Evolutionary conservation across 179 eudicot genomes (phyloP).

Genomic region (Corrigiola litoralis): DNA sequence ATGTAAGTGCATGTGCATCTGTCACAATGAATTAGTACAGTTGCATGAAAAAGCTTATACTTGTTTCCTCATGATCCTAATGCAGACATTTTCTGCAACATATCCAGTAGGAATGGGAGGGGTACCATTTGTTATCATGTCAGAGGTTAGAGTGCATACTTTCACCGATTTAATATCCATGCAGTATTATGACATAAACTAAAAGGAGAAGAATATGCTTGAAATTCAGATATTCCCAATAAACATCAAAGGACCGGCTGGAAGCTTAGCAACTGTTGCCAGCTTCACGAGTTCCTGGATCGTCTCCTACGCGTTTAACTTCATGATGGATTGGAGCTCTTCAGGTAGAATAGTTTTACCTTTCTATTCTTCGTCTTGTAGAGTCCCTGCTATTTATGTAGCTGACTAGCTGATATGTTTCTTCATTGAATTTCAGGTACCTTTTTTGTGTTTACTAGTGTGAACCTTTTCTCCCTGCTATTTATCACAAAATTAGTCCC

Average conservation of each 20-base stretch:
- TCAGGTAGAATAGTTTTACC: slow-evolving; percentile 42
- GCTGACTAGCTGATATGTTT: background rate
- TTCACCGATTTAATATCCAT: background rate
- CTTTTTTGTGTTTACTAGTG: slow-evolving; percentile 42
- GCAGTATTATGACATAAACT: background rate
- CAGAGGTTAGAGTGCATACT: slow-evolving; percentile 49
- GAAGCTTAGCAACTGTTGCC: slow-evolving; percentile 61
- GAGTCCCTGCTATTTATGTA: background rate
- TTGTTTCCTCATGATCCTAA: slow-evolving; percentile 14
- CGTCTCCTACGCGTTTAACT: slow-evolving; percentile 61
- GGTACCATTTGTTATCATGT: slow-evolving; percentile 92
- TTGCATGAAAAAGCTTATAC: too few species aligned
- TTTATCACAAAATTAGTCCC: slow-evolving; percentile 55
- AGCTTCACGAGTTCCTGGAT: slow-evolving; percentile 71
- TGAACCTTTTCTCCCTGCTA: slow-evolving; percentile 41
- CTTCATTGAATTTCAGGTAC: slow-evolving; percentile 37
- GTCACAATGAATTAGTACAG: too few species aligned
- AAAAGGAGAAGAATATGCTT: background rate
- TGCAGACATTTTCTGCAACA: slow-evolving; percentile 61
- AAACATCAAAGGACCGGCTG: slow-evolving; percentile 65
- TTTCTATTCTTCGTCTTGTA: background rate
- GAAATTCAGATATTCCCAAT: slow-evolving; percentile 54
- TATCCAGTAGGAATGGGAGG: slow-evolving; percentile 95
- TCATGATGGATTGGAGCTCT: slow-evolving; percentile 59
- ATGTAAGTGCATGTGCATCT: too few species aligned